Percentiles rank a stretch among this genome's conserved stretches.
These are phyloP conservation scores for Podospora bellae-mahoneyi DNA, from an alignment of 495 filamentous ascomycete species.

Conservation along the genomic window DNA sequence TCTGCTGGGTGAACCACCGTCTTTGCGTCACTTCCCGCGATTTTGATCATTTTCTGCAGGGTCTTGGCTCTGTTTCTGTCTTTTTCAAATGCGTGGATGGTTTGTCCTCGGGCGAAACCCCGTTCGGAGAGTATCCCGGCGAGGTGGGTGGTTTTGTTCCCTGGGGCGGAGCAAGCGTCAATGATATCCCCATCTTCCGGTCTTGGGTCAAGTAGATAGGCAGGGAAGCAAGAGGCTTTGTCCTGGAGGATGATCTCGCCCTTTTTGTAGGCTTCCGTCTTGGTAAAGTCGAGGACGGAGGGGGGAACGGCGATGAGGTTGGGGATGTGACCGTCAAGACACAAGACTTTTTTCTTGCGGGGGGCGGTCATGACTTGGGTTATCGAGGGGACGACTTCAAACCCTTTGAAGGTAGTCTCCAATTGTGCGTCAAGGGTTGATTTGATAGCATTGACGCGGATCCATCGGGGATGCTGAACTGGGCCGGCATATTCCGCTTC, in stretches of 20 bases:
- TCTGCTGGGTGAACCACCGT: slow-evolving; percentile 65
- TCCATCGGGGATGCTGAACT: slow-evolving; percentile 70
- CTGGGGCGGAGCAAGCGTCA: slow-evolving; percentile 89
- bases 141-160: slow-evolving; percentile 95
- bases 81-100: slow-evolving; percentile 67
- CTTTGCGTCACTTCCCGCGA: slow-evolving; percentile 62
- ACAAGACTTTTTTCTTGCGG: slow-evolving; percentile 30
- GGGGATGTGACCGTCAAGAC: slow-evolving; percentile 74
- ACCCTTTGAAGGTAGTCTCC: slow-evolving; percentile 61
- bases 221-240: slow-evolving; percentile 95
- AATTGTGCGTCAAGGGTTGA: slow-evolving; percentile 66
- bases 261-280: slow-evolving; percentile 63
- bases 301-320: slow-evolving; percentile 77
- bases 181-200: slow-evolving; percentile 66
- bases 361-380: slow-evolving; percentile 36
- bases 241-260: slow-evolving; percentile 89
- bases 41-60: slow-evolving; percentile 74
- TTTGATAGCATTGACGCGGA: slow-evolving; percentile 78
- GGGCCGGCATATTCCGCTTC: slow-evolving; percentile 37
- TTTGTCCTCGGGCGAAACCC: background rate
- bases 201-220: slow-evolving; percentile 67
- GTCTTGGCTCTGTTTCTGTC: slow-evolving; percentile 63
- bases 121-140: slow-evolving; percentile 60
- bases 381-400: slow-evolving; percentile 49
- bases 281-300: slow-evolving; percentile 57